Evolutionary conservation across 2,329 filamentous ascomycete species (phyloP), one percentile per base, ranked within the genome.

Genomic region (Pezicula neosporulosa): DNA sequence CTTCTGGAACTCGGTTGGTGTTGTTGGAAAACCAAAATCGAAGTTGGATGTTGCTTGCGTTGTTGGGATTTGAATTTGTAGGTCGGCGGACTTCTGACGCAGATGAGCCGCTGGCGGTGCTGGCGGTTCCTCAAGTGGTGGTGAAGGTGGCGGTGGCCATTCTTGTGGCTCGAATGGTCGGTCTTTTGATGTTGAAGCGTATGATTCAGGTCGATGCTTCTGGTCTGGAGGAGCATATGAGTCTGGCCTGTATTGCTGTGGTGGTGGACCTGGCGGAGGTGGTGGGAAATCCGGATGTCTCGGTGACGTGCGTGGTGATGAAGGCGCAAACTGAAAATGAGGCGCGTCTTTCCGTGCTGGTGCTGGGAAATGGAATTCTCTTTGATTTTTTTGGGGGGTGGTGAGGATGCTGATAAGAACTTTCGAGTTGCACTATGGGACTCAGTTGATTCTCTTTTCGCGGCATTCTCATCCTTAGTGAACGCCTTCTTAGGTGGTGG

Each of bases 1-100:
- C 76, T 92, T 93, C 65, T 95, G 90, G 69, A 95, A 90, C 61
- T 92, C 86, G 1, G 89, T 92, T 7, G 91, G 90, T 24, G 90
- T 92, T 54, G 83, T 82, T 1, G 89, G 87, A 70, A 95, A 95
- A 16, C 90, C 90, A 64, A 89, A 89, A 61, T 89, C 85, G 62
- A 89, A 88, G n/a, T 80, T 81, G 57, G 18, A 52, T 24, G 55
- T 42, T 8, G 49, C 44, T 3, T 38, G 37, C 6, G 52, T 44
- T 12, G 12, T 43, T 41, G 62, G 61, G 28, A 63, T 63, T 39
- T 54, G 44, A 47, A 64, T 56, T 15, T 55, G 54, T 8, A 62
- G 55, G 28, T 63, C 56, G n/a, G 46, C 37, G 13, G 62, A 59
- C 49, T 59, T 63, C 39, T 48, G 50, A 4, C 59, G 55, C 13